Percentiles rank a stretch among this genome's conserved stretches.
Evolutionary conservation across 768 basidiomycete genomes (phyloP).

Genomic region (Daedaleopsis nitida): DNA sequence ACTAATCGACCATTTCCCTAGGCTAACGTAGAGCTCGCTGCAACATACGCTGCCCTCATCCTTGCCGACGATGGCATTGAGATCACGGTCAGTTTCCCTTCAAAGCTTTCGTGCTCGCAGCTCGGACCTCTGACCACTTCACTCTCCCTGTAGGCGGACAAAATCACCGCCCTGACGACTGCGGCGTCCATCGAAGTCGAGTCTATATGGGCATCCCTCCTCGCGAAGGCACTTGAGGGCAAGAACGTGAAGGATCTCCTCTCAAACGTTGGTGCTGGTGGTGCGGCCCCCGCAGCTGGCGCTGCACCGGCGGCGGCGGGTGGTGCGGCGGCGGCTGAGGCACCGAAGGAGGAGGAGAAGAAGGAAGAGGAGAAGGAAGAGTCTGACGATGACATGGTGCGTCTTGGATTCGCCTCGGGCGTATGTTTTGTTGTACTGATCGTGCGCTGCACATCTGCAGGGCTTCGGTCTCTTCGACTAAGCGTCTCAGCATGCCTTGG

Average conservation of each 20-base stretch:
- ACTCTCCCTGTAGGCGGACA: conserved; percentile 68
- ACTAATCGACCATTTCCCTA: conserved; percentile 19
- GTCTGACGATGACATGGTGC: conserved; percentile 87
- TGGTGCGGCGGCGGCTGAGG: conserved; percentile 67
- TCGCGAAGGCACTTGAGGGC: conserved; percentile 97
- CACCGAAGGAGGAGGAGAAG: conserved; percentile 77
- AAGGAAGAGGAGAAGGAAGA: conserved; percentile 90
- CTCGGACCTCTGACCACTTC: conserved; percentile 7
- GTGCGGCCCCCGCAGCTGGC: conserved; percentile 83
- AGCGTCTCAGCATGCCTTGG: conserved; percentile 9
- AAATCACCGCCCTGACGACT: conserved; percentile 80
- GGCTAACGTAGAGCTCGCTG: conserved; percentile 78
- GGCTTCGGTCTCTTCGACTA: conserved; percentile 98
- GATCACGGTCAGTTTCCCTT: conserved; percentile 78
- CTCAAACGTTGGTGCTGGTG: conserved; percentile 85
- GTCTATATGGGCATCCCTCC: conserved; percentile 96
- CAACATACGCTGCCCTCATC: conserved; percentile 97
- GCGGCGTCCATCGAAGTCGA: conserved; percentile 89
- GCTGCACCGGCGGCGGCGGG: conserved; percentile 54
- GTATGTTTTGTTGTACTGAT: conserved; percentile 1
- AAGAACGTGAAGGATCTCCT: conserved; percentile 97
- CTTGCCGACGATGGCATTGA: conserved; percentile 97
- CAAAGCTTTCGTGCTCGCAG: not conserved
- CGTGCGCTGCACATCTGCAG: conserved; percentile 39
- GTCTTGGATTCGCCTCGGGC: conserved; percentile 26